Conservation (phyloP, 129 eudicot genomes). For the Arctium minus region DNA sequence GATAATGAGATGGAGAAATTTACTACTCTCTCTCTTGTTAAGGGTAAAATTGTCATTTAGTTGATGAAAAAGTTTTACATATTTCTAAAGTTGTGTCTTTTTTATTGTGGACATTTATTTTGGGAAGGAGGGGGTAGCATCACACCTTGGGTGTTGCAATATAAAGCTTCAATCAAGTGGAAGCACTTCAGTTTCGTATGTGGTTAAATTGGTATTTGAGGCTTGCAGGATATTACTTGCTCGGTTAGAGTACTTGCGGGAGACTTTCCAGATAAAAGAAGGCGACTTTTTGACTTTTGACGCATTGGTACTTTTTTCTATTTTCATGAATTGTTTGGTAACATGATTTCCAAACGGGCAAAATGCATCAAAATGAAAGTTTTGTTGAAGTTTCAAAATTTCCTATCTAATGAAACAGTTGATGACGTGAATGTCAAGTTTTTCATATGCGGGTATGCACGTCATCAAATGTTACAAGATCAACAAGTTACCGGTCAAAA, state of each 20-base stretch:
- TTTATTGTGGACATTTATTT: not conserved
- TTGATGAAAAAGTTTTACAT: not conserved
- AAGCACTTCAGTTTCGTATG: not conserved
- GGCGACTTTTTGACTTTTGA: constrained; percentile 97
- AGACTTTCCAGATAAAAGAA: constrained; percentile 98
- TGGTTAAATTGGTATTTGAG: constrained; percentile 11
- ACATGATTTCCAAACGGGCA: not conserved
- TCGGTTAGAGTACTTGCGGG: constrained; percentile 83
- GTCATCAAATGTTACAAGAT: too few relatives aligned
- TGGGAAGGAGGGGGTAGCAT: not conserved
- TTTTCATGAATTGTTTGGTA: not conserved
- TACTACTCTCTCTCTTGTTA: not conserved
- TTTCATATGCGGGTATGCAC: too few relatives aligned
- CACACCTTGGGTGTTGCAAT: too few relatives aligned
- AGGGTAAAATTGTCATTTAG: not conserved
- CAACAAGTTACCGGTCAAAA: too few relatives aligned
- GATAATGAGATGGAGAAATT: not conserved
- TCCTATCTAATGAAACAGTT: too few relatives aligned
- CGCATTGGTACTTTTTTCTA: constrained; percentile 63
- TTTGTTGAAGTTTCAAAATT: too few relatives aligned
- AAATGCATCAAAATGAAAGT: too few relatives aligned
- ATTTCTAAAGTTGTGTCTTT: not conserved
- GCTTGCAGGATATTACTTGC: constrained; percentile 87
- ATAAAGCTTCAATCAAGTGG: too few relatives aligned
- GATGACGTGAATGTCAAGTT: too few relatives aligned